Conservation (phyloP, 805 yeast species). For the Pichia heedii region DNA sequence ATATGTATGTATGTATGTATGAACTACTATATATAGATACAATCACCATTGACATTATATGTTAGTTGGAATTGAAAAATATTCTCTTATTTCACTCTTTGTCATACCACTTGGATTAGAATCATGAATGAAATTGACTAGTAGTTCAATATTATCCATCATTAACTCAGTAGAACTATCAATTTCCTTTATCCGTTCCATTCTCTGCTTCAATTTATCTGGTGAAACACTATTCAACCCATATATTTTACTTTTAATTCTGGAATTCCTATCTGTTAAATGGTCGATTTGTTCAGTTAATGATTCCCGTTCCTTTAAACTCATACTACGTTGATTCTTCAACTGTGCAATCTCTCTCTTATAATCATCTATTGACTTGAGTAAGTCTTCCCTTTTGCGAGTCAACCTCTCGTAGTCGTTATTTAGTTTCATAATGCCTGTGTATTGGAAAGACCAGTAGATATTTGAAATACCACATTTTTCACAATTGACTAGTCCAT, state of each 20-base stretch:
- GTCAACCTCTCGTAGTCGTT: constrained; percentile 9
- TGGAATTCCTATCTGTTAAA: constrained; percentile 8
- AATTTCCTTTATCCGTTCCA: neutral
- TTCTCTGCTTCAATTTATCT: neutral
- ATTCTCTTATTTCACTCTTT: constrained; percentile 26
- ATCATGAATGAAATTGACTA: constrained; percentile 28
- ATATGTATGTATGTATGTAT: too few species aligned
- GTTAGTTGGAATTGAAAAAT: constrained; percentile 33
- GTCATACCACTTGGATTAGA: constrained; percentile 24
- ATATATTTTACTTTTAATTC: constrained; percentile 6
- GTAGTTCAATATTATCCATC: constrained; percentile 34
- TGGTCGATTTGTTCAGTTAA: constrained; percentile 6
- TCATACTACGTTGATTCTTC: constrained; percentile 5
- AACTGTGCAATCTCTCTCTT: constrained; percentile 8
- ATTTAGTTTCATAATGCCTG: constrained; percentile 11
- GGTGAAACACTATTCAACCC: constrained; percentile 1
- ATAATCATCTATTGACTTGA: constrained; percentile 4
- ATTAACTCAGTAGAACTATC: constrained; percentile 9
- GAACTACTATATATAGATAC: too few species aligned
- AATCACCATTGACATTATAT: too few species aligned
- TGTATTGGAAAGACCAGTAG: constrained; percentile 41
- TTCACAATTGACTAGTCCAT: constrained; percentile 38
- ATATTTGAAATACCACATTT: constrained; percentile 48
- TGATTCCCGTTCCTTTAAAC: neutral
- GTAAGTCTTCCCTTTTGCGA: constrained; percentile 4